Conservation (phyloP, 164 flowering plant species). For the Santalum album region DNA sequence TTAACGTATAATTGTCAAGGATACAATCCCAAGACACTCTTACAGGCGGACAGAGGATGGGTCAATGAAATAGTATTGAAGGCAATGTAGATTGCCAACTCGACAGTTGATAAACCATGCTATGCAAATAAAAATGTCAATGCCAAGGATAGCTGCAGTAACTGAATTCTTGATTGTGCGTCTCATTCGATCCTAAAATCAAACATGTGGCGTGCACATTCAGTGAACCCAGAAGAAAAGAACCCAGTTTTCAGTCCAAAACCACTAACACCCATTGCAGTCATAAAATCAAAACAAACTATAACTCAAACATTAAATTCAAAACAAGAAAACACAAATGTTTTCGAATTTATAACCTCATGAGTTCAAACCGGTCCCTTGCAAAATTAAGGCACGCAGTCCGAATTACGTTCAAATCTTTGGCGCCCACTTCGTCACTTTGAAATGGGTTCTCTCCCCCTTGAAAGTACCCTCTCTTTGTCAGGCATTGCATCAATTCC, state of each 20-base stretch:
- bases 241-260: neutral
- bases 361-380: slow-evolving; percentile 43
- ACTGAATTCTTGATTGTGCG: no score
- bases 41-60: no score
- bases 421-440: slow-evolving; percentile 1
- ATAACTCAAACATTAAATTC: neutral
- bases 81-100: neutral
- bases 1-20: no score
- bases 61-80: no score
- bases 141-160: no score
- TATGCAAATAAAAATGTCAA: neutral
- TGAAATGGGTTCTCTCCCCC: neutral
- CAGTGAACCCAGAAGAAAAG: no score
- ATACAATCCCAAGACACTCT: no score
- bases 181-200: neutral
- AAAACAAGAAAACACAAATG: neutral
- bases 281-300: neutral
- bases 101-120: neutral
- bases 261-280: neutral
- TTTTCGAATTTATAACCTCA: slow-evolving; percentile 32
- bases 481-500: neutral
- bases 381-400: slow-evolving; percentile 75
- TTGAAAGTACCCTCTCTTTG: neutral
- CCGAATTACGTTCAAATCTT: slow-evolving; percentile 51
- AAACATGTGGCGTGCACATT: neutral